These are phyloP conservation scores for Raphanus raphanistrum DNA, from an alignment of 345 rosid genomes.

Conservation along the genomic window DNA sequence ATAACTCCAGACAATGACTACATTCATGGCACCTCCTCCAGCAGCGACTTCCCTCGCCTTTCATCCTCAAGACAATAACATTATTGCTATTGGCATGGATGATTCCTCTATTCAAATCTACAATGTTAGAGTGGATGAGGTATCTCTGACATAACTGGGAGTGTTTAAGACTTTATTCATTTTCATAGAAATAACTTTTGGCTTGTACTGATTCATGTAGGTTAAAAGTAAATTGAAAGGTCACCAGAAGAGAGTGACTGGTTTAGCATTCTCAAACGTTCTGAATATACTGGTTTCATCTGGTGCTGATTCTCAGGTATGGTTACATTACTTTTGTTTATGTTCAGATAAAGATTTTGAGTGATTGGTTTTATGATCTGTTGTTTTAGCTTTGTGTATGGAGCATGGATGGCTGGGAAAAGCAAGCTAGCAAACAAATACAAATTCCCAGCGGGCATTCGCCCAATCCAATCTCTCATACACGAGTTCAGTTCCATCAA, in stretches of 20 bases:
- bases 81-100: slow-evolving; percentile 89
- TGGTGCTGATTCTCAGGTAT: slow-evolving; percentile 91
- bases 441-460: slow-evolving; percentile 40
- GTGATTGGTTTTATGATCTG: slow-evolving; percentile 11
- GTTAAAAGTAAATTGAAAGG: slow-evolving; percentile 79
- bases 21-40: slow-evolving; percentile 81
- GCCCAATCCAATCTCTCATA: slow-evolving; percentile 42
- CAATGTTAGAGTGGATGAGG: slow-evolving; percentile 87
- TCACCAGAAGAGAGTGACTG: slow-evolving; percentile 74
- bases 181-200: slow-evolving; percentile 16
- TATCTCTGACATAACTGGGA: slow-evolving; percentile 21
- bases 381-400: slow-evolving; percentile 60
- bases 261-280: slow-evolving; percentile 75
- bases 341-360: neutral
- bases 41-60: slow-evolving; percentile 83
- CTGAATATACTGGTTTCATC: slow-evolving; percentile 73
- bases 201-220: slow-evolving; percentile 40
- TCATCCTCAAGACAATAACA: slow-evolving; percentile 85
- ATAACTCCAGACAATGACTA: slow-evolving; percentile 56
- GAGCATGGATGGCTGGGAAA: slow-evolving; percentile 85
- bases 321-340: neutral
- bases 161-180: neutral
- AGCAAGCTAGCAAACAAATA: slow-evolving; percentile 45
- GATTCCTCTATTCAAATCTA: slow-evolving; percentile 83
- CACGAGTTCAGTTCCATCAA: slow-evolving; percentile 50